Evolutionary conservation across 2,329 filamentous ascomycete species (phyloP).

Genomic region (Dothideomycetes sp.): DNA sequence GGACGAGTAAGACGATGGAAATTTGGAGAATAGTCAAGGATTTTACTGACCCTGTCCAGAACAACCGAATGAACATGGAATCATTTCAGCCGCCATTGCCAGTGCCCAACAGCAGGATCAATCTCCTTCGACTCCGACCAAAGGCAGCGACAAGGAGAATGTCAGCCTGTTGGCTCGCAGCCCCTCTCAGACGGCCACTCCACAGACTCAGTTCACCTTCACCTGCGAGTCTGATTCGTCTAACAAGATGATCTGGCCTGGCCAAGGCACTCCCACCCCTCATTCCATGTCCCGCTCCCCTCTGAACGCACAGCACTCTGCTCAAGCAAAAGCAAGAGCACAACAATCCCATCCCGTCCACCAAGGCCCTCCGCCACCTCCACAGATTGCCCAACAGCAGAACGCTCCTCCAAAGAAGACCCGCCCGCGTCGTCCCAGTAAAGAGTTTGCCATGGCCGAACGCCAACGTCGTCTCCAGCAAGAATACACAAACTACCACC

Average conservation of each 20-base stretch:
- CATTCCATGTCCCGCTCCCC: not conserved
- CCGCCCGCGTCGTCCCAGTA: slow-evolving; percentile 50
- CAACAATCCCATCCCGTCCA: slow-evolving; percentile 7
- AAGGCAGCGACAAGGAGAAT: slow-evolving; percentile 63
- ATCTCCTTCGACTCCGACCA: slow-evolving; percentile 43
- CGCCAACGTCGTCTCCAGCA: slow-evolving; percentile 69
- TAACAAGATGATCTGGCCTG: slow-evolving; percentile 67
- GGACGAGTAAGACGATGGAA: slow-evolving; percentile 13
- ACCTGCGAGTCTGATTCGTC: slow-evolving; percentile 86
- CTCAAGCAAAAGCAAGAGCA: slow-evolving; percentile 21
- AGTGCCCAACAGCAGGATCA: slow-evolving; percentile 59
- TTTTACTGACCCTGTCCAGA: too few species aligned
- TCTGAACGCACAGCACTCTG: not conserved
- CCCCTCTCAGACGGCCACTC: slow-evolving; percentile 47
- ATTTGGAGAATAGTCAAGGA: too few species aligned
- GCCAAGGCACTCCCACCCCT: slow-evolving; percentile 33
- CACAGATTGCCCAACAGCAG: slow-evolving; percentile 21
- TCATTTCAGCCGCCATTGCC: slow-evolving; percentile 86
- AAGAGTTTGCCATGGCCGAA: slow-evolving; percentile 66
- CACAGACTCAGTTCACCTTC: slow-evolving; percentile 89
- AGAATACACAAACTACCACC: slow-evolving; percentile 64
- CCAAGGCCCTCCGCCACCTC: slow-evolving; percentile 8
- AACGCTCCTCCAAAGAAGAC: slow-evolving; percentile 45
- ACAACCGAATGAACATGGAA: slow-evolving; percentile 49
- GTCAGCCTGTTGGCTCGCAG: slow-evolving; percentile 64